These are phyloP conservation scores for Begonia peltatifolia DNA, from an alignment of 306 rosid species.

Conservation along the genomic window DNA sequence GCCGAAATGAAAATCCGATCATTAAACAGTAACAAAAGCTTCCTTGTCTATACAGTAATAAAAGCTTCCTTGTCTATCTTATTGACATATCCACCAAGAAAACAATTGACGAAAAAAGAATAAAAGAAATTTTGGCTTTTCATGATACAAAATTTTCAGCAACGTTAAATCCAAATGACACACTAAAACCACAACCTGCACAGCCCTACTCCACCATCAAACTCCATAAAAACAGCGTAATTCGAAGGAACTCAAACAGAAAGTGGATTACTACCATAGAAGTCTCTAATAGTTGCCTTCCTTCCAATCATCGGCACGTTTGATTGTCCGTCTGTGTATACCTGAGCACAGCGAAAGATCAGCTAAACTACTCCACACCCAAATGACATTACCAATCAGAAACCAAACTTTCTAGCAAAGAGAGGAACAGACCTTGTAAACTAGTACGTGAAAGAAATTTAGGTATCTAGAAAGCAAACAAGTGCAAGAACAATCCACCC, in stretches of 20 bases:
- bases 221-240: background rate
- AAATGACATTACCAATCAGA: background rate
- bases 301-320: slow-evolving; percentile 56
- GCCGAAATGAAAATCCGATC: too few species aligned
- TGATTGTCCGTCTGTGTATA: slow-evolving; percentile 61
- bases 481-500: slow-evolving; percentile 54
- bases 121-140: too few species aligned
- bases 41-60: too few species aligned
- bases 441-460: slow-evolving; percentile 48
- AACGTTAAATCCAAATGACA: background rate
- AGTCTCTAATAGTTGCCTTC: slow-evolving; percentile 78
- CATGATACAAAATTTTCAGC: background rate
- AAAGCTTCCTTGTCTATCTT: too few species aligned
- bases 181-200: too few species aligned
- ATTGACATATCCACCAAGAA: too few species aligned
- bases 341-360: slow-evolving; percentile 30
- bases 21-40: too few species aligned
- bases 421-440: slow-evolving; percentile 34
- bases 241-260: background rate
- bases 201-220: too few species aligned
- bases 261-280: slow-evolving; percentile 38
- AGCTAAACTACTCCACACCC: slow-evolving; percentile 15
- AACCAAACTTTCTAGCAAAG: background rate
- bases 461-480: slow-evolving; percentile 42
- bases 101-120: too few species aligned